Conservation (phyloP, 179 eudicot genomes). For the Beta corolliflora region DNA sequence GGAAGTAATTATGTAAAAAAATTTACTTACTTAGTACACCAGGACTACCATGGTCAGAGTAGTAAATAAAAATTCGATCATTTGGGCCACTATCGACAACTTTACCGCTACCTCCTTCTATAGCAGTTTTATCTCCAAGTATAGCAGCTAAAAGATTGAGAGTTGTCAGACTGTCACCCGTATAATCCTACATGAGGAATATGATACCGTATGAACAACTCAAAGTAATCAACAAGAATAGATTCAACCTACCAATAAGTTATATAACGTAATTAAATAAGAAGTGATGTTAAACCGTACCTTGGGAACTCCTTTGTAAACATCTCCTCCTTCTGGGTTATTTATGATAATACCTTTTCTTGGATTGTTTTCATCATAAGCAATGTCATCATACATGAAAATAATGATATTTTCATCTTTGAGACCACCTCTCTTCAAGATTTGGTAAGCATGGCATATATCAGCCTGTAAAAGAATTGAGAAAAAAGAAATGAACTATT, state of each 20-base stretch:
- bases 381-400: conserved; percentile 87
- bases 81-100: conserved; percentile 80
- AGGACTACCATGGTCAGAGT: conserved; percentile 82
- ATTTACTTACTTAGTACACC: conserved; percentile 65
- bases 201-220: not conserved
- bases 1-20: too few species aligned
- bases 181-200: conserved; percentile 61
- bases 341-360: conserved; percentile 71
- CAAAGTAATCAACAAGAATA: not conserved
- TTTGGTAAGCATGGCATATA: conserved; percentile 79
- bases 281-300: conserved; percentile 28
- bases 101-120: conserved; percentile 88
- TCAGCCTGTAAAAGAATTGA: not conserved
- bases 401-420: conserved; percentile 85
- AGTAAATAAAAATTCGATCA: conserved; percentile 77
- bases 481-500: not conserved
- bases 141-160: conserved; percentile 66
- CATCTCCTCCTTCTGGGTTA: conserved; percentile 68
- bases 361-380: conserved; percentile 61
- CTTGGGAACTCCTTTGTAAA: conserved; percentile 87
- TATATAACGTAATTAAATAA: not conserved
- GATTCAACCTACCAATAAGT: not conserved
- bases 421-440: conserved; percentile 72
- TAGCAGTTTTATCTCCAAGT: conserved; percentile 70
- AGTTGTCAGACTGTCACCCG: conserved; percentile 56